Conservation (phyloP, 2,329 filamentous ascomycete genomes). For the Trichoderma sp. region DNA sequence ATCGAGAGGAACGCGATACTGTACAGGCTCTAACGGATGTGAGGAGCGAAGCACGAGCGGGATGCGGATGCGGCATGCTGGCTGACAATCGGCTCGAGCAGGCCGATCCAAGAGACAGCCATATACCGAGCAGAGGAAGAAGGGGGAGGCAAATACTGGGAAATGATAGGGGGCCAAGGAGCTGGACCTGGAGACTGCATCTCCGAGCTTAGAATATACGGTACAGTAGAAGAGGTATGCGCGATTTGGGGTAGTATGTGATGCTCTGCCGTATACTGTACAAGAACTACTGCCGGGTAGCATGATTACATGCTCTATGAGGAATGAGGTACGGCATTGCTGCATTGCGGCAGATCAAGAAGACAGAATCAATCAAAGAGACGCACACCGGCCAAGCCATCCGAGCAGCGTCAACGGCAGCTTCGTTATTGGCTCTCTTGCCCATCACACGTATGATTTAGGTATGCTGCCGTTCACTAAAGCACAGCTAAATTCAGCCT, state of each 20-base stretch:
- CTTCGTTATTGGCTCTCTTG: not conserved
- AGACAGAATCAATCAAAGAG: not conserved
- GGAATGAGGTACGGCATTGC: no score
- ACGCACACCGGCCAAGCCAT: not conserved
- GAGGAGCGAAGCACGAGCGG: not conserved
- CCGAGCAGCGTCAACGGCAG: not conserved
- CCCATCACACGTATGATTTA: not conserved
- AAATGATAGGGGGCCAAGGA: conserved; percentile 9
- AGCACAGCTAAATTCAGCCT: conserved; percentile 6
- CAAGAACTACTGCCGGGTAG: not conserved
- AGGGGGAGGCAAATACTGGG: not conserved
- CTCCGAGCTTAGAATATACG: conserved; percentile 8
- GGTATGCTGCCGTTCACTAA: conserved; percentile 17
- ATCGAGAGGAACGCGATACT: not conserved
- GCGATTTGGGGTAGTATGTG: conserved; percentile 7
- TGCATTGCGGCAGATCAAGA: no score
- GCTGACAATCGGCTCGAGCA: not conserved
- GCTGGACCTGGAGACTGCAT: conserved; percentile 5
- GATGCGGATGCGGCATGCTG: not conserved
- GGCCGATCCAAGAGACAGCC: not conserved
- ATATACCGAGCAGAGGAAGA: not conserved
- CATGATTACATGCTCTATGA: no score
- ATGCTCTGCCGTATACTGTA: not conserved
- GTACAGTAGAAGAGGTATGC: not conserved
- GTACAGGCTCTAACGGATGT: not conserved